Conservation (phyloP, 805 yeast genomes). For the Blastobotrys parvus region DNA sequence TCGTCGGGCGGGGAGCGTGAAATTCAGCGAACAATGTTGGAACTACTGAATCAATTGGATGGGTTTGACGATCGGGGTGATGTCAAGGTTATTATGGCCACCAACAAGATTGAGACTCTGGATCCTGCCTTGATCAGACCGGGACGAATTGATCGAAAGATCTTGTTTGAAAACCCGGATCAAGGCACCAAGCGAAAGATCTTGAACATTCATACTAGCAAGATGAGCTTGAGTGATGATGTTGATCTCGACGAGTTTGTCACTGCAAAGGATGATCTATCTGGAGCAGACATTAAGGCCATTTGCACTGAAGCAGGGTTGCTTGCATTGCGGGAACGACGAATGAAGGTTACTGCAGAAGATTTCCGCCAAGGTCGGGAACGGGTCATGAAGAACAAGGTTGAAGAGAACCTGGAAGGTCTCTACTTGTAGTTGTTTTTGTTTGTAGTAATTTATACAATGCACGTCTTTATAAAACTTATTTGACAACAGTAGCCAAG, state of each 20-base stretch:
- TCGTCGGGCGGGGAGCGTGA: constrained; percentile 94
- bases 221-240: constrained; percentile 83
- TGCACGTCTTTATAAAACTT: constrained; percentile 18
- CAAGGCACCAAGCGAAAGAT: constrained; percentile 88
- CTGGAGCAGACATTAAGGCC: constrained; percentile 97
- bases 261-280: constrained; percentile 82
- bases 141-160: constrained; percentile 94
- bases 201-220: constrained; percentile 82
- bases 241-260: constrained; percentile 86
- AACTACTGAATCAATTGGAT: constrained; percentile 86
- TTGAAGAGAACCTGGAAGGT: constrained; percentile 93
- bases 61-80: constrained; percentile 97
- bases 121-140: constrained; percentile 97
- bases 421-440: constrained; percentile 68
- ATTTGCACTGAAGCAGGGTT: constrained; percentile 96
- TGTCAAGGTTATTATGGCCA: constrained; percentile 96
- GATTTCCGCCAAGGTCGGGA: constrained; percentile 93
- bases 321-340: constrained; percentile 88
- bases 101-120: constrained; percentile 85
- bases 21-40: constrained; percentile 96
- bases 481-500: constrained; percentile 72
- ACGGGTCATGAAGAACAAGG: constrained; percentile 90
- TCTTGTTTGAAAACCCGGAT: constrained; percentile 92
- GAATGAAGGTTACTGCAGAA: constrained; percentile 94
- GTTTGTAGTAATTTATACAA: no score